Conservation (phyloP, 1,139 yeast species). For the Kodamaea plutei region DNA sequence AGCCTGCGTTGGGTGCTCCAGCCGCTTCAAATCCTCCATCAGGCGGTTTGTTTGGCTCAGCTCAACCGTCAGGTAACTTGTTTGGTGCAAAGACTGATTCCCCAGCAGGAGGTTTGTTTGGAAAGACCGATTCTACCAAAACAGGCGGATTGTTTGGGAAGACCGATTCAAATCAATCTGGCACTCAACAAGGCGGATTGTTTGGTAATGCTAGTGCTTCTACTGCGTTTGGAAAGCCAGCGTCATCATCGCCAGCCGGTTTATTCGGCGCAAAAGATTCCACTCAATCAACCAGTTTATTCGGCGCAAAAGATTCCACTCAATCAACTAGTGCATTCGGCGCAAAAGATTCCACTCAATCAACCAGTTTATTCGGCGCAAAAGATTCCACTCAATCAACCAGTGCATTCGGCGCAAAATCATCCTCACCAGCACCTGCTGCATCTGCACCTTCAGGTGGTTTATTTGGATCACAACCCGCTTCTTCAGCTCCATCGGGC, state of each 20-base stretch:
- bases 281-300: too few species aligned
- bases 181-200: not conserved
- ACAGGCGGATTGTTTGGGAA: slow-evolving; percentile 8
- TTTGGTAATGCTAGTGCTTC: slow-evolving; percentile 2
- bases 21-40: not conserved
- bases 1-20: not conserved
- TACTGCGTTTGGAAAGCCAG: too few species aligned
- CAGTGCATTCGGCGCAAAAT: slow-evolving; percentile 19
- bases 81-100: not conserved
- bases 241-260: too few species aligned
- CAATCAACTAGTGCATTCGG: too few species aligned
- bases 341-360: too few species aligned
- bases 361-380: too few species aligned
- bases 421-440: slow-evolving; percentile 15
- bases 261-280: too few species aligned
- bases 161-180: too few species aligned
- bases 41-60: not conserved
- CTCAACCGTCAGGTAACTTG: not conserved
- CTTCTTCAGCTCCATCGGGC: slow-evolving; percentile 14
- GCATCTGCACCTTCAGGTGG: slow-evolving; percentile 11
- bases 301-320: too few species aligned
- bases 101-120: not conserved
- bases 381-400: too few species aligned
- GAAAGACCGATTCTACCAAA: not conserved
- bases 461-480: slow-evolving; percentile 26